Conservation (phyloP, 1,139 yeast species). For the Pneumocystis carinii region DNA sequence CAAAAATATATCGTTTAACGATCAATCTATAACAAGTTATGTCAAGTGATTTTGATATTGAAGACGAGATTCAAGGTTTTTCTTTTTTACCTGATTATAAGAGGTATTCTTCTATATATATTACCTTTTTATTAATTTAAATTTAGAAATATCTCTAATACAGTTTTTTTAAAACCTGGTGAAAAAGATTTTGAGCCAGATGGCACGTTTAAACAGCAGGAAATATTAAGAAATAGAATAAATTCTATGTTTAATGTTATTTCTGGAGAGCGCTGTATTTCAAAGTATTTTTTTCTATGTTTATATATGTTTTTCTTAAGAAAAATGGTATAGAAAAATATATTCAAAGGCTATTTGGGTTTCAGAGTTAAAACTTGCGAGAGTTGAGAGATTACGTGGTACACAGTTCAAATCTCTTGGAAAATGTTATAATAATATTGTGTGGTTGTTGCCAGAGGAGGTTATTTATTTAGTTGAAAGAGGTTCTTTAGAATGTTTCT, state of each 20-base stretch:
- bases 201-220: conserved; percentile 47
- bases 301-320: conserved; percentile 10
- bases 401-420: conserved; percentile 67
- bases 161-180: conserved; percentile 59
- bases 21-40: background rate
- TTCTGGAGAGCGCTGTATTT: conserved; percentile 42
- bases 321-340: conserved; percentile 15
- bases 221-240: conserved; percentile 40
- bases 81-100: background rate
- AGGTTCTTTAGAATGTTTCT: conserved; percentile 54
- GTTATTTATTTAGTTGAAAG: conserved; percentile 66
- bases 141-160: background rate
- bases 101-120: background rate
- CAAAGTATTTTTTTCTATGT: conserved; percentile 24
- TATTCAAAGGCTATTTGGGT: conserved; percentile 33
- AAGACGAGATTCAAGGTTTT: background rate
- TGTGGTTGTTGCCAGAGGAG: conserved; percentile 49
- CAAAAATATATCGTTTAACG: background rate
- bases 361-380: conserved; percentile 28
- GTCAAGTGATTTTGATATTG: background rate
- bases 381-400: conserved; percentile 51
- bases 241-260: conserved; percentile 63
- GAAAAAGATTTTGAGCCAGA: conserved; percentile 82
- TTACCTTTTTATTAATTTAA: background rate
- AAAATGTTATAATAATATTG: conserved; percentile 28